phyloP scores from a whole-genome alignment of 2,329 filamentous ascomycete species.

The Exophiala sp. region DNA sequence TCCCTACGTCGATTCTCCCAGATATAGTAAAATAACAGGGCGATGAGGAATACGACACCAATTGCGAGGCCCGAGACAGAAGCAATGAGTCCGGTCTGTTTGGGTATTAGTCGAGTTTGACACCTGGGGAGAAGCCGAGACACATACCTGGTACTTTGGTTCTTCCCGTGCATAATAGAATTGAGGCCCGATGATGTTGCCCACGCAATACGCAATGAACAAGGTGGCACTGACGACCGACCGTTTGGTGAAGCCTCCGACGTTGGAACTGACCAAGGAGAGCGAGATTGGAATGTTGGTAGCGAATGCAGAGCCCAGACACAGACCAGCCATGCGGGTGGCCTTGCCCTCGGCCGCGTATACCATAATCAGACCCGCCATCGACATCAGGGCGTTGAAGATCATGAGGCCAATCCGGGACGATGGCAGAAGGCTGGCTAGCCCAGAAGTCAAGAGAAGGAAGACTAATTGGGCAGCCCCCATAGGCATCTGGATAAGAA shows the following conservation, averaged over 20 bases:
- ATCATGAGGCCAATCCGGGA: slow-evolving; percentile 35
- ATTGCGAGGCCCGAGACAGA: slow-evolving; percentile 31
- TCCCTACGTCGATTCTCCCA: slow-evolving; percentile 33
- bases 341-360: slow-evolving; percentile 30
- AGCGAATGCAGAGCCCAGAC: slow-evolving; percentile 33
- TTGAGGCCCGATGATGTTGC: not conserved
- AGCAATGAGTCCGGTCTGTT: slow-evolving; percentile 34
- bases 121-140: too few species aligned
- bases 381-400: slow-evolving; percentile 29
- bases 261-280: not conserved
- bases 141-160: not conserved
- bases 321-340: slow-evolving; percentile 31
- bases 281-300: slow-evolving; percentile 34
- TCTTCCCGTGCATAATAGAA: not conserved
- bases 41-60: slow-evolving; percentile 32
- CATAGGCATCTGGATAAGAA: slow-evolving; percentile 35
- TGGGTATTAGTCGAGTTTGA: too few species aligned
- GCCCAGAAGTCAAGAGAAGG: slow-evolving; percentile 30
- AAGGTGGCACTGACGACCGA: not conserved
- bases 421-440: too few species aligned
- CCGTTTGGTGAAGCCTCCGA: not conserved
- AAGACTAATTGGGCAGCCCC: slow-evolving; percentile 35
- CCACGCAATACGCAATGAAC: not conserved
- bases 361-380: slow-evolving; percentile 35
- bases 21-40: slow-evolving; percentile 31